A percentile compares a stretch with the other conserved stretches of the same genome.
These are phyloP conservation scores for Phytopythium helicoides DNA, from an alignment of 352 stramenopile genomes.

Conservation along the genomic window DNA sequence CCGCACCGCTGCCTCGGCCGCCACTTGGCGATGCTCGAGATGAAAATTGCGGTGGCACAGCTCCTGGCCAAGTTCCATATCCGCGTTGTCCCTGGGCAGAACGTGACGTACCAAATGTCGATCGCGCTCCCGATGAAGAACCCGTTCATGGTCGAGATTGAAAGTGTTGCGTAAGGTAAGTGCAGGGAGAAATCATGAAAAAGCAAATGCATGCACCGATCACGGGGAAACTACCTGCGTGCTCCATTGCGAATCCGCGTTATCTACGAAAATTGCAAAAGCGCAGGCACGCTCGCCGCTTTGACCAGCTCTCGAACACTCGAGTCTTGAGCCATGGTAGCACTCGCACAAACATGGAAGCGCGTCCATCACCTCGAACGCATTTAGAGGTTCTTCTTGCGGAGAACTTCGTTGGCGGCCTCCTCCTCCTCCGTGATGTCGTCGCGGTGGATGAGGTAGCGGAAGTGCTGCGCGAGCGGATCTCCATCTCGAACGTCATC, in stretches of 20 bases:
- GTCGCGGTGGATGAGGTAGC: conserved; percentile 60
- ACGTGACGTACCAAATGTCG: conserved; percentile 27
- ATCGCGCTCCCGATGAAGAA: conserved; percentile 28
- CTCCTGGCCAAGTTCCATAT: conserved; percentile 42
- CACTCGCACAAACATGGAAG: too few species aligned
- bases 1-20: conserved; percentile 50
- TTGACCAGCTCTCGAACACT: too few species aligned
- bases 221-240: neutral
- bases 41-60: conserved; percentile 43
- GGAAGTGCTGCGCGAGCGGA: conserved; percentile 68
- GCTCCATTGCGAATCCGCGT: too few species aligned
- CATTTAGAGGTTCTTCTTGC: conserved; percentile 53
- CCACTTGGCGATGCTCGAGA: conserved; percentile 52
- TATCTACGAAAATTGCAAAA: too few species aligned
- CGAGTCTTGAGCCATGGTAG: too few species aligned
- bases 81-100: conserved; percentile 10
- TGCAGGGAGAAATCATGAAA: neutral
- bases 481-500: conserved; percentile 70
- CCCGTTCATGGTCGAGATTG: conserved; percentile 9
- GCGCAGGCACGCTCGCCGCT: too few species aligned
- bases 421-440: conserved; percentile 53
- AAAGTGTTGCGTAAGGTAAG: neutral
- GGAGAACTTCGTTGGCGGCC: conserved; percentile 48
- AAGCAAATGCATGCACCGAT: neutral
- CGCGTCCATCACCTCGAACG: too few species aligned